Evolutionary conservation across 2,329 filamentous ascomycete species (phyloP), one percentile per base, ranked within the genome.

Genomic region (Paraphaeosphaeria minitans): DNA sequence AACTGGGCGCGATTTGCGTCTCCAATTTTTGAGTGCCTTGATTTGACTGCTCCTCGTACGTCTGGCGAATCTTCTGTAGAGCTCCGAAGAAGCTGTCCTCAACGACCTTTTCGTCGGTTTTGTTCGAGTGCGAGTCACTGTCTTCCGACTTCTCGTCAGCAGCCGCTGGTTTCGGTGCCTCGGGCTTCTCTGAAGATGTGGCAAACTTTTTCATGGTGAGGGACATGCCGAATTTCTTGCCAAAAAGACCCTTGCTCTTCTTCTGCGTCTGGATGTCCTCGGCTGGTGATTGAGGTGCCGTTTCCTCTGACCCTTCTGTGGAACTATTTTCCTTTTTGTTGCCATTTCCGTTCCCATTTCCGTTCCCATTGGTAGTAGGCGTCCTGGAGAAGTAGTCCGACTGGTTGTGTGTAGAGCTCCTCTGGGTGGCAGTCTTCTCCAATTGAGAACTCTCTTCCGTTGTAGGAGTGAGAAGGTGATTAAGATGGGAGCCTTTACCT

Each of bases 191-290:
- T 0, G 84, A 81, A 2, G 88, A 89, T 16, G 92, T 86, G 13
- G 87, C 87, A 14, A 94, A 82, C 77, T 96, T 97, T 81, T 96
- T 97, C 69, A 89, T 89, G 66, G 89, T 88, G 70, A 94, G 93
- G 0, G 89, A 87, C 81, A 85, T 85, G 49, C 90, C 87, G 76
- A 96, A 93, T 68, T 92, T 92, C 79, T 93, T 95, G 45, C 90
- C 87, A 73, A 96, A 96, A 6, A 92, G 81, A 52, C 81, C 79
- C 56, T 82, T 88, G 65, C 86, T 85, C 59, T 70, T 87, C 80
- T 75, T 89, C 83, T 61, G 56, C 3, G 70, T 62, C 4, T 60
- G 65, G 1, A 73, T 71, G 31, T 72, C 71, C 55, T 71, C 76
- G 9, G 58, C 87, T 80, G 55, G 82, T 78, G 75, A 77, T 22